A percentile compares a stretch with the other conserved stretches of the same genome.
These are phyloP conservation scores for Aspergillus japonicus DNA, from an alignment of 2,329 filamentous ascomycete species.

Conservation along the genomic window DNA sequence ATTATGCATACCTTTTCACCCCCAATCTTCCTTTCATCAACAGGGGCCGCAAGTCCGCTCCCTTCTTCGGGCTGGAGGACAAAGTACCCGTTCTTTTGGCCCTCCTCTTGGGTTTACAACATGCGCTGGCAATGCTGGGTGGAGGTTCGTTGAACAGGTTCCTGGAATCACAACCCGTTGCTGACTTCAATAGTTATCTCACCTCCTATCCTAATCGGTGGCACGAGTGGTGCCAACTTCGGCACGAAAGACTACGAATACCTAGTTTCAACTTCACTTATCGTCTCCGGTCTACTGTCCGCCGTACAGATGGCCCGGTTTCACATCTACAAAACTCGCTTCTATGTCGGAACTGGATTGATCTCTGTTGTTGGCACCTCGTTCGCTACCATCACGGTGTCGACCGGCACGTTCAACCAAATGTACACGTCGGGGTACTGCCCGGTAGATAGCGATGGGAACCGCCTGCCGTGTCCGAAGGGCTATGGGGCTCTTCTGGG, in stretches of 20 bases:
- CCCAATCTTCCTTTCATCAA: conserved; percentile 81
- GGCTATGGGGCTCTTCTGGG: conserved; percentile 67
- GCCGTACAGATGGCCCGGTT: conserved; percentile 66
- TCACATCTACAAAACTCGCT: conserved; percentile 62
- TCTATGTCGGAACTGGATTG: conserved; percentile 64
- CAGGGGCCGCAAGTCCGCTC: conserved; percentile 56
- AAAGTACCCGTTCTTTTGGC: conserved; percentile 66
- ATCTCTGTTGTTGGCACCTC: conserved; percentile 68
- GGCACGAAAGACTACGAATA: conserved; percentile 57
- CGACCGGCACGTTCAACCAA: conserved; percentile 59
- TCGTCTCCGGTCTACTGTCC: conserved; percentile 65
- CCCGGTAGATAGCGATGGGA: conserved; percentile 56
- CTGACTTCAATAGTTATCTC: conserved; percentile 50
- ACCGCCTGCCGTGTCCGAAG: conserved; percentile 60
- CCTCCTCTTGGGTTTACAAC: conserved; percentile 66
- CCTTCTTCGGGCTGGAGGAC: conserved; percentile 70
- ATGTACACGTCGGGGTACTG: conserved; percentile 67
- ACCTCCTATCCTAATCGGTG: conserved; percentile 63
- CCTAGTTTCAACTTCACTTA: conserved; percentile 67
- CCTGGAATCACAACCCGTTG: not conserved
- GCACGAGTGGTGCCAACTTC: conserved; percentile 58
- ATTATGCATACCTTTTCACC: conserved; percentile 85
- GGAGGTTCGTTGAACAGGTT: conserved; percentile 35
- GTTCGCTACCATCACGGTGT: conserved; percentile 66
- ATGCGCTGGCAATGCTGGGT: conserved; percentile 66